These are phyloP conservation scores for Ogataea hybrid DNA, from an alignment of 1,139 yeast species.

Conservation along the genomic window DNA sequence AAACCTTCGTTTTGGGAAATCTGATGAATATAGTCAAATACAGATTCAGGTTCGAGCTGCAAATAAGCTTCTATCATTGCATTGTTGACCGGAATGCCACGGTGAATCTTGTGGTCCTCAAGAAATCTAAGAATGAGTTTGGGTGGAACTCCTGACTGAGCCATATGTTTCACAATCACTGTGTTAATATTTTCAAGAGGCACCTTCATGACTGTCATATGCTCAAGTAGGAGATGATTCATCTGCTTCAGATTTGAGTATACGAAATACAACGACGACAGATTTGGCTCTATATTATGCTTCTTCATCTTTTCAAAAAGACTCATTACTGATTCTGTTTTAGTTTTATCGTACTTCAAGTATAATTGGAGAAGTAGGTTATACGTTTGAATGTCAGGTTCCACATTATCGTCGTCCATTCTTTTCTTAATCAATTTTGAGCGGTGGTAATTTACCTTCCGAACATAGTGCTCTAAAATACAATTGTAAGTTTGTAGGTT, in stretches of 20 bases:
- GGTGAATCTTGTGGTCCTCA: conserved; percentile 3
- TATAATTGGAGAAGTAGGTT: conserved; percentile 9
- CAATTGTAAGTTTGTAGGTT: conserved; percentile 7
- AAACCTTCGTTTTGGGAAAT: background rate
- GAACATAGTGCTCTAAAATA: conserved; percentile 9
- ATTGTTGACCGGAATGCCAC: conserved; percentile 7
- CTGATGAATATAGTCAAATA: conserved; percentile 8
- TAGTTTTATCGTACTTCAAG: background rate
- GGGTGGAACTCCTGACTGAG: conserved; percentile 3
- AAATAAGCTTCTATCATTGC: conserved; percentile 8
- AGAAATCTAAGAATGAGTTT: conserved; percentile 9
- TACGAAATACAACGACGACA: conserved; percentile 11
- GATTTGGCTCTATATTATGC: conserved; percentile 3
- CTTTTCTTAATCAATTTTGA: conserved; percentile 5
- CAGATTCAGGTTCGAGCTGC: conserved; percentile 1
- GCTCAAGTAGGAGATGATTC: conserved; percentile 5
- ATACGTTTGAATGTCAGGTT: conserved; percentile 8
- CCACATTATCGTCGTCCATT: conserved; percentile 1
- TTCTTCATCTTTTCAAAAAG: conserved; percentile 3
- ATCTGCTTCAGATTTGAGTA: conserved; percentile 7
- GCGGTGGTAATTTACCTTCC: conserved; percentile 2
- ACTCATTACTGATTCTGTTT: background rate
- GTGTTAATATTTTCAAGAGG: conserved; percentile 8
- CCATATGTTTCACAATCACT: conserved; percentile 10
- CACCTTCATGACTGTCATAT: conserved; percentile 2